Conservation (phyloP, 108 stramenopile species). For the Discostella pseudostelligera region DNA sequence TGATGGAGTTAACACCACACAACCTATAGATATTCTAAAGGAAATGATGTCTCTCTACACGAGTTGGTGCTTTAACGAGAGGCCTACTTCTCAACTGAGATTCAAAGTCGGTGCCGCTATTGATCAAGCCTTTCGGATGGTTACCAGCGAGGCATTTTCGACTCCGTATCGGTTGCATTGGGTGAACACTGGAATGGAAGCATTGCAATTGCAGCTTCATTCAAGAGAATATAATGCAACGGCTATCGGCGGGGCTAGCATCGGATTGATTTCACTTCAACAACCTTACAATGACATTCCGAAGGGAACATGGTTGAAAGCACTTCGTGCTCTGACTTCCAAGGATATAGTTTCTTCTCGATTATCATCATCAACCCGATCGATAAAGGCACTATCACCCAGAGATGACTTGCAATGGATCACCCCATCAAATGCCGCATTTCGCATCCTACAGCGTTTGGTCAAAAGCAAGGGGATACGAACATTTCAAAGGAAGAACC, state of each 20-base stretch:
- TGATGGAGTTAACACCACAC: not conserved
- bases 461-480: conserved; percentile 65
- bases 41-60: conserved; percentile 22
- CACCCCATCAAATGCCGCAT: conserved; percentile 53
- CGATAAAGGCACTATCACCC: conserved; percentile 2
- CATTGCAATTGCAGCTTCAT: conserved; percentile 53
- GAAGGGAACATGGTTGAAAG: conserved; percentile 47
- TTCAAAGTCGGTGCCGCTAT: conserved; percentile 32
- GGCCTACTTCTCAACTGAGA: conserved; percentile 3
- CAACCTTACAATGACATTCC: conserved; percentile 56
- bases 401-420: conserved; percentile 4
- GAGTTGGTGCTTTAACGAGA: not conserved
- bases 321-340: conserved; percentile 58
- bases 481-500: not conserved
- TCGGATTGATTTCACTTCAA: conserved; percentile 15
- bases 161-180: conserved; percentile 30
- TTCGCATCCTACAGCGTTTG: conserved; percentile 73
- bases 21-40: not conserved
- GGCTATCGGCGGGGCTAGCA: not conserved
- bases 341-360: conserved; percentile 18
- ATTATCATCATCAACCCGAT: conserved; percentile 6
- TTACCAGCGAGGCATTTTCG: conserved; percentile 51
- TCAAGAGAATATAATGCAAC: conserved; percentile 3
- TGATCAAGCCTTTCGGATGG: conserved; percentile 50
- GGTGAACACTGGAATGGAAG: conserved; percentile 52